Evolutionary conservation across 805 yeast species (phyloP).

Genomic region (Saccharomyces mikatae): DNA sequence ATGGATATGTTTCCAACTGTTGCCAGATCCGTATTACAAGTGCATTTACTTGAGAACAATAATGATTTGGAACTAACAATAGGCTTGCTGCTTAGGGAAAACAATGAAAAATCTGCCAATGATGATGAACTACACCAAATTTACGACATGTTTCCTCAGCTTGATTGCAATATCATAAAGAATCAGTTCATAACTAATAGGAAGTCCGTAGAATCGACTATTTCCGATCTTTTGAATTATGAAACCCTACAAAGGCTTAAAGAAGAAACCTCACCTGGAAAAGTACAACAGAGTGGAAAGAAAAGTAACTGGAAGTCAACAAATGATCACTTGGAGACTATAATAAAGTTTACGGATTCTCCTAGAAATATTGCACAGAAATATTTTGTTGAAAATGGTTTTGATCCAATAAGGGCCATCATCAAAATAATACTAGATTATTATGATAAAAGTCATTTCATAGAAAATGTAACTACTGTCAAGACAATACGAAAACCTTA

Average conservation of each 20-base stretch:
- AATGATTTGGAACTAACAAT: neutral
- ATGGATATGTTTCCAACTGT: neutral
- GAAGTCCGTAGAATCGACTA: slow-evolving; percentile 26
- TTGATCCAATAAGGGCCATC: slow-evolving; percentile 29
- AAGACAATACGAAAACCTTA: neutral
- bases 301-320: slow-evolving; percentile 11
- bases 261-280: slow-evolving; percentile 9
- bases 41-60: neutral
- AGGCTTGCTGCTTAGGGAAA: neutral
- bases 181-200: slow-evolving; percentile 26
- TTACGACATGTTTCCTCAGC: slow-evolving; percentile 40
- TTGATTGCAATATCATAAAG: slow-evolving; percentile 27
- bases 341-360: slow-evolving; percentile 18
- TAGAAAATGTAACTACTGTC: neutral
- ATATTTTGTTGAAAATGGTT: slow-evolving; percentile 26
- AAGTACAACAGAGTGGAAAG: neutral
- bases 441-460: neutral
- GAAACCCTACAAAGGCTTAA: slow-evolving; percentile 12
- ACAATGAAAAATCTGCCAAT: neutral
- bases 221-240: slow-evolving; percentile 13
- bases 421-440: slow-evolving; percentile 29
- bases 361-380: slow-evolving; percentile 12
- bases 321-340: slow-evolving; percentile 13
- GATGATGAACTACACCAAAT: slow-evolving; percentile 12
- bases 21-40: neutral